Evolutionary conservation across 805 yeast species (phyloP).

Genomic region (Teunomyces cretensis): DNA sequence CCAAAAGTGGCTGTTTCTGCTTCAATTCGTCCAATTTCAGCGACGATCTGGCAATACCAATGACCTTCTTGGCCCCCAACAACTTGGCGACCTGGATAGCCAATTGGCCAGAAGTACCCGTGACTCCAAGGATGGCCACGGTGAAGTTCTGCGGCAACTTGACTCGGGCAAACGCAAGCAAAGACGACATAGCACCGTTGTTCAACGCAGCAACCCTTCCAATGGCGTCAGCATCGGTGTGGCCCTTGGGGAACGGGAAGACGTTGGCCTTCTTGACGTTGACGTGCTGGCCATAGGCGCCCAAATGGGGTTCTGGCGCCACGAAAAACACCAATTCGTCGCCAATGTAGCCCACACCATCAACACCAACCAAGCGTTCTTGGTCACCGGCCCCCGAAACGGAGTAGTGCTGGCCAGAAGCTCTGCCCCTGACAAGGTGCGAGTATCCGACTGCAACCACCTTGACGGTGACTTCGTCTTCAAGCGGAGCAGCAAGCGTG

Average conservation of each 20-base stretch:
- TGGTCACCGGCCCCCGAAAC: background rate
- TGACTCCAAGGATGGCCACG: slow-evolving; percentile 10
- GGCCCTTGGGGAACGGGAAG: slow-evolving; percentile 6
- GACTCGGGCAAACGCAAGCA: slow-evolving; percentile 8
- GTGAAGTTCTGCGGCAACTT: slow-evolving; percentile 7
- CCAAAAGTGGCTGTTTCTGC: slow-evolving; percentile 7
- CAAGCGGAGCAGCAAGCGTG: slow-evolving; percentile 5
- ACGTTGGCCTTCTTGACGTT: slow-evolving; percentile 7
- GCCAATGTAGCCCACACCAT: slow-evolving; percentile 12
- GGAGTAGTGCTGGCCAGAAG: slow-evolving; percentile 10
- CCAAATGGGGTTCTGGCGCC: slow-evolving; percentile 2
- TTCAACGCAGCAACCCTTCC: slow-evolving; percentile 10
- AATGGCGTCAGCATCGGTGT: slow-evolving; percentile 6
- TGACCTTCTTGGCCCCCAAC: slow-evolving; percentile 8
- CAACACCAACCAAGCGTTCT: slow-evolving; percentile 10
- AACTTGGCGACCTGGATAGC: slow-evolving; percentile 9
- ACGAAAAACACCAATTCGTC: slow-evolving; percentile 10
- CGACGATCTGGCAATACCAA: slow-evolving; percentile 8
- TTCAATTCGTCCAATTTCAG: slow-evolving; percentile 3
- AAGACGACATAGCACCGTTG: slow-evolving; percentile 11
- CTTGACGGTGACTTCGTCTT: slow-evolving; percentile 10
- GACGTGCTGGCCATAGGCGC: slow-evolving; percentile 8
- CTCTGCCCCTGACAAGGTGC: slow-evolving; percentile 10
- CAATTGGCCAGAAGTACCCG: slow-evolving; percentile 10
- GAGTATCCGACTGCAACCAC: slow-evolving; percentile 11